Base-by-base conservation (phyloP, 169 alveolate genomes). In the Plasmodium fragile region DNA sequence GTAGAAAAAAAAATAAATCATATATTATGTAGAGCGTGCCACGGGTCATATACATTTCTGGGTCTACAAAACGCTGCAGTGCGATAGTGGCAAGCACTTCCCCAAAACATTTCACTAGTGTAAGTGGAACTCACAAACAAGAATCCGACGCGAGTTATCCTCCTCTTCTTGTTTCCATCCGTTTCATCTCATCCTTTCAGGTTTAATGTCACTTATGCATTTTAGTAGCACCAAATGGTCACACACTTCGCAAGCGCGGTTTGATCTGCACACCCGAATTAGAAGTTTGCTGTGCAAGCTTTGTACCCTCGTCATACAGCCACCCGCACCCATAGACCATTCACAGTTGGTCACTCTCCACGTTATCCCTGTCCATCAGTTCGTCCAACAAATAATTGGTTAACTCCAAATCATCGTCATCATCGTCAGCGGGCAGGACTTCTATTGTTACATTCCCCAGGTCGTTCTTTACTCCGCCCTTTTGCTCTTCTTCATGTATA, bases 391-490 rank as follows among this genome's bases (percentile, higher is more conserved):
- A 83, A 39, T 69, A 69, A 71, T 53, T 79, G 45, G 49, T 69
- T 55, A 82, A 16, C 25, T 83, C 92, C 55, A 5, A 30, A 70
- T 22, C 39, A 32, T 83, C 82, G 1, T 83, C 22, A 36, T 83
- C 80, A 36, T 84, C 83, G 39, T 84, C 92, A 22, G 92, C 70
- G 8, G 92, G 92, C n/a, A 84, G 83, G 39, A 84, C 41, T 72
- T 84, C 92, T 72, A 84, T 84, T 59, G 92, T 84, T 84, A 84
- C 83, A 32, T 13, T 39, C 36, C 81, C 79, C 59, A 7, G 13
- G 13, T 41, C 55, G 36, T 49, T 84, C 34, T 25, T 72, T 39
- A 52, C 34, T n/a, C 32, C 75, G 4, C 16, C 43, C 16, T 83
- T 72, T 70, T 83, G 52, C 59, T 53, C 92, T 32, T n/a, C 77